Conservation (phyloP, 1,284 basidiomycete genomes). For the Ceratobasidium sp. region DNA sequence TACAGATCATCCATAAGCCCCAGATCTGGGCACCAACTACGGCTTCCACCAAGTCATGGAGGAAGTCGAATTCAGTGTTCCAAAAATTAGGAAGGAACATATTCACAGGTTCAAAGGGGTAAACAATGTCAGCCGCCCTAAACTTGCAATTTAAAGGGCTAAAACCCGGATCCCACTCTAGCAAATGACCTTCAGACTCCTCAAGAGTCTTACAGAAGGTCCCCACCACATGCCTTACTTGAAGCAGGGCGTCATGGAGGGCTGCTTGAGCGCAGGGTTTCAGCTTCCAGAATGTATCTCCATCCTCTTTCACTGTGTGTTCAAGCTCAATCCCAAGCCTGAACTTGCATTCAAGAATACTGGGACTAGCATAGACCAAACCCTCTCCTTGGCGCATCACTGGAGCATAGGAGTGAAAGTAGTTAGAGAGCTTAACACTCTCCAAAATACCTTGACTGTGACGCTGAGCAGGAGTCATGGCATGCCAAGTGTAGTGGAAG, state of each 20-base stretch:
- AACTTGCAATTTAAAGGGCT: not conserved
- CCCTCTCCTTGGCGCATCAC: not conserved
- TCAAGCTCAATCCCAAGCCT: not conserved
- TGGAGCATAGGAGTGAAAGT: not conserved
- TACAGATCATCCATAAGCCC: not conserved
- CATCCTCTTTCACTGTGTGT: too few species aligned
- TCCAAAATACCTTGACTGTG: too few species aligned
- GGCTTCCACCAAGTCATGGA: not conserved
- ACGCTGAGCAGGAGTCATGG: too few species aligned
- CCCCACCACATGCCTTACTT: not conserved
- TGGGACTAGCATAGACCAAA: not conserved
- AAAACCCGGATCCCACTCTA: not conserved
- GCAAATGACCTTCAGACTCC: not conserved
- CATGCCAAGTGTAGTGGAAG: too few species aligned
- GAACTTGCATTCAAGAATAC: slow-evolving; percentile 9
- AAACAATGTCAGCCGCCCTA: not conserved
- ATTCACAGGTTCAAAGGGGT: not conserved
- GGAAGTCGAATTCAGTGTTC: not conserved
- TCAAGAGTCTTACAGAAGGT: not conserved
- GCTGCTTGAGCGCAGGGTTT: too few species aligned
- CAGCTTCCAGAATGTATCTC: too few species aligned
- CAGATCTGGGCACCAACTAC: not conserved
- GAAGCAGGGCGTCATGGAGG: not conserved
- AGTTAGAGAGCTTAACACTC: not conserved
- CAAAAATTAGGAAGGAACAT: not conserved